Conservation (phyloP, 257 asterid species). For the Craterostigma plantagineum region DNA sequence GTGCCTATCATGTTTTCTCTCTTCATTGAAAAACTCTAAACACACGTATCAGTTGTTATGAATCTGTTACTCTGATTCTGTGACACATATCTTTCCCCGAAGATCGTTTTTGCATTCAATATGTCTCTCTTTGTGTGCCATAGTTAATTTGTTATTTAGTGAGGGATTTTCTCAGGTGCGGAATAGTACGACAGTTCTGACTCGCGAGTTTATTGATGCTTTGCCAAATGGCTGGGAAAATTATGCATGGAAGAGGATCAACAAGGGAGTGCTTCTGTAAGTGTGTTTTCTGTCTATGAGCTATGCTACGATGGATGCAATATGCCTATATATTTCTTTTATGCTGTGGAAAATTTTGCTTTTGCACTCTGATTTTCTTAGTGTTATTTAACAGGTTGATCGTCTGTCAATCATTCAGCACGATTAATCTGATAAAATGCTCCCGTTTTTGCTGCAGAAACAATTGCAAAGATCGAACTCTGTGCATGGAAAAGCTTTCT, state of each 20-base stretch:
- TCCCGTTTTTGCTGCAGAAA: conserved; percentile 33
- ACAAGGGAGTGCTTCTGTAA: conserved; percentile 83
- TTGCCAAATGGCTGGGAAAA: conserved; percentile 98
- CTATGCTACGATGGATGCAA: background rate
- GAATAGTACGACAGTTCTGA: conserved; percentile 76
- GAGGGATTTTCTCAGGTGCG: conserved; percentile 89
- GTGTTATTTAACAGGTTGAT: too few species aligned
- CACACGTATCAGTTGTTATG: background rate
- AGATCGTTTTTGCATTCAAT: conserved; percentile 7
- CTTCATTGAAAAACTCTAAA: background rate
- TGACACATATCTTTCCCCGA: conserved; percentile 4
- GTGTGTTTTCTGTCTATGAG: conserved; percentile 10
- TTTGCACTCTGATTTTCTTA: background rate
- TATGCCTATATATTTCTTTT: background rate
- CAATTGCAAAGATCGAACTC: conserved; percentile 53
- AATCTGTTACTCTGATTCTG: background rate
- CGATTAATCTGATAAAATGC: too few species aligned
- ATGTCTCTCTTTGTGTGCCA: conserved; percentile 11
- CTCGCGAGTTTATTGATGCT: conserved; percentile 84
- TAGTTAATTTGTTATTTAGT: conserved; percentile 56
- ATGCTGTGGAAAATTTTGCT: conserved; percentile 4
- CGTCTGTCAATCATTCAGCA: too few species aligned
- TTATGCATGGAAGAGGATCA: conserved; percentile 91
- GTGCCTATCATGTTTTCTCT: background rate
- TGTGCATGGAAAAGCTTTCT: conserved; percentile 86